A percentile compares a stretch with the other conserved stretches of the same genome.
These are phyloP conservation scores for Penicillium vulpinum DNA, from an alignment of 2,329 filamentous ascomycete genomes.

Conservation along the genomic window DNA sequence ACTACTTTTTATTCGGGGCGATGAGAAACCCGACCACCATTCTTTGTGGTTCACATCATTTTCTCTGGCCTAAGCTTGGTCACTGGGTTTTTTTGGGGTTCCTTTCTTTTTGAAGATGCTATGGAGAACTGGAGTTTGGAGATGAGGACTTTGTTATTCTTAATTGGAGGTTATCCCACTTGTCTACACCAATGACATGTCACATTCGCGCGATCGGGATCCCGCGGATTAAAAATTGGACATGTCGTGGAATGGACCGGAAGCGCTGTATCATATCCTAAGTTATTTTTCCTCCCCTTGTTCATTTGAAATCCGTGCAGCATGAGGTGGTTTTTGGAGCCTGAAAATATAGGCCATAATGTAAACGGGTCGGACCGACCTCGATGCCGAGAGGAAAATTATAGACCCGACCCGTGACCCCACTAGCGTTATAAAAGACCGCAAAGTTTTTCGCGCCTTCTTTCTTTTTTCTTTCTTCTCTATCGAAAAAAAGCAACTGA, in stretches of 20 bases:
- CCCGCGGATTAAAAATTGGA: not conserved
- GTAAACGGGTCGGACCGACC: not conserved
- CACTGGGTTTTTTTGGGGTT: not conserved
- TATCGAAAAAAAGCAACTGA: slow-evolving; percentile 60
- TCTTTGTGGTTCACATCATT: not conserved
- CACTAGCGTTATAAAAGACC: slow-evolving; percentile 29
- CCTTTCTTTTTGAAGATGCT: not conserved
- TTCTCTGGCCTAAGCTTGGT: not conserved
- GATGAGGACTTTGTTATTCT: not conserved
- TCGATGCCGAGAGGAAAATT: slow-evolving; percentile 13
- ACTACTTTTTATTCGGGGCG: not conserved
- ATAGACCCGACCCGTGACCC: slow-evolving; percentile 32
- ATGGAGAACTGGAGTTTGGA: not conserved
- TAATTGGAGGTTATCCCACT: not conserved
- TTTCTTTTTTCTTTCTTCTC: slow-evolving; percentile 49
- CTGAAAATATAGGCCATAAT: not conserved
- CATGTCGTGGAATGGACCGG: not conserved
- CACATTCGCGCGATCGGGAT: not conserved
- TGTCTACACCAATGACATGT: not conserved
- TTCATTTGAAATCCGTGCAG: not conserved
- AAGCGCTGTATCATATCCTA: slow-evolving; percentile 1
- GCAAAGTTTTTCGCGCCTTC: slow-evolving; percentile 19
- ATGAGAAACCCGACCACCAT: not conserved
- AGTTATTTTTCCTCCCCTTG: not conserved
- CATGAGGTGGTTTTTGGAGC: not conserved